Percentiles rank a stretch among this genome's conserved stretches.
Conservation (phyloP, 208 protist genomes). For the Blastocrithidia nonstop region DNA sequence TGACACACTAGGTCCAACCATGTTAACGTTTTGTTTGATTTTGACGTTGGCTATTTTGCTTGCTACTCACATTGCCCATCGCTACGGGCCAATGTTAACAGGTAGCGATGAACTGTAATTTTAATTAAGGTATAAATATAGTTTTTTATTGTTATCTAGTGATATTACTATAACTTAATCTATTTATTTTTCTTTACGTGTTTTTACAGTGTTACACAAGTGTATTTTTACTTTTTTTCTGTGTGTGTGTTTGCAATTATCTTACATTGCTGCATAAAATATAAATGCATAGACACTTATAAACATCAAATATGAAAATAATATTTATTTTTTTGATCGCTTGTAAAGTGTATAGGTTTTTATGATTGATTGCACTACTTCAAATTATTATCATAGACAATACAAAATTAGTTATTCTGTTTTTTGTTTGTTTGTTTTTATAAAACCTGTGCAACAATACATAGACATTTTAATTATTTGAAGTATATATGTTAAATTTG, state of each 20-base stretch:
- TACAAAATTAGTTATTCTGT: not conserved
- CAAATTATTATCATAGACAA: not conserved
- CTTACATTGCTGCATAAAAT: not conserved
- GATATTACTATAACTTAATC: no score
- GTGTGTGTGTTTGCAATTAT: not conserved
- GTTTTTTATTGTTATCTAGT: conserved; percentile 1
- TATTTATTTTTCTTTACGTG: no score
- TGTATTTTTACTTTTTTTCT: no score
- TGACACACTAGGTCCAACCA: conserved; percentile 37
- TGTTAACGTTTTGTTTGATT: conserved; percentile 47
- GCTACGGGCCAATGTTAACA: conserved; percentile 79
- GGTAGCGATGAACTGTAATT: conserved; percentile 46
- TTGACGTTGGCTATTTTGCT: conserved; percentile 22
- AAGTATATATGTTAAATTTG: no score
- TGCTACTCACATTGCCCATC: conserved; percentile 33
- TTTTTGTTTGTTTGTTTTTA: not conserved
- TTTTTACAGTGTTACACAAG: no score
- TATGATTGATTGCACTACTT: no score
- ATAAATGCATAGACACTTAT: no score
- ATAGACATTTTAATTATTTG: no score
- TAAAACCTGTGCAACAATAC: no score
- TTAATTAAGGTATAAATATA: not conserved
- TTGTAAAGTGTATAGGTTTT: no score
- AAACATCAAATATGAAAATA: no score
- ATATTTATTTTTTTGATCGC: no score